Base-by-base conservation (phyloP, 2,329 filamentous ascomycete species). In the Arthrinium phaeospermum region DNA sequence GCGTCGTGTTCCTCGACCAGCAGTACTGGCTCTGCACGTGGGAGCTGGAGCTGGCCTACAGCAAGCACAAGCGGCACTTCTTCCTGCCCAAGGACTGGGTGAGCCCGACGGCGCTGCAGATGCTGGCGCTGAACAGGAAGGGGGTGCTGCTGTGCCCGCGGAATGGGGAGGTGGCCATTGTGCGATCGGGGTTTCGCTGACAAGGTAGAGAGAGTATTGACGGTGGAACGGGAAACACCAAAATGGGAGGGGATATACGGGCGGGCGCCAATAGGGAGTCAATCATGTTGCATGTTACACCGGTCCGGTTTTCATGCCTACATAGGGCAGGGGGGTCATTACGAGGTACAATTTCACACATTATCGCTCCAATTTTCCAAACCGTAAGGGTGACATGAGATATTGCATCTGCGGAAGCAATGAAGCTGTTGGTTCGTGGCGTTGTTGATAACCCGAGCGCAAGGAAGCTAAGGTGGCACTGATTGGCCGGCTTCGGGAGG, bases 11-110 rank as follows among this genome's bases (percentile, higher is more conserved):
- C 24, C 24, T 53, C 3, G 51, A 53, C 24, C 51, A 53, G 6
- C 53, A 61, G 53, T 61, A 34, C 16, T 61, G 53, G 53, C 53
- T 61, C 30, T 61, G 53, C 53, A 61, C 53, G 27, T 61, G 30
- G 53, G 53, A 37, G 30, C 34, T 34, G 53, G 53, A 34, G 16
- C 27, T 61, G 53, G 22, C 53, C 16, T 61, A 34, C 53, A 61
- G 14, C 27, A 61, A 61, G 53, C 53, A 61, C 27, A 61, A 61
- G 27, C 53, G 53, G 7, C 53, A 61, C 14, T 61, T 61, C 53
- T 61, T 61, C 53, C 14, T 57, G 51, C 51, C 51, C 51, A 57
- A 57, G 4, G 51, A 34, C 13, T 61, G 30, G 16, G 27, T 61
- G 16, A 61, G 27, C 53, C 51, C 51, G 12, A 27, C n/a, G 44